Base-by-base conservation (phyloP, 2,329 filamentous ascomycete genomes). In the Sphaerulina vaccinii region DNA sequence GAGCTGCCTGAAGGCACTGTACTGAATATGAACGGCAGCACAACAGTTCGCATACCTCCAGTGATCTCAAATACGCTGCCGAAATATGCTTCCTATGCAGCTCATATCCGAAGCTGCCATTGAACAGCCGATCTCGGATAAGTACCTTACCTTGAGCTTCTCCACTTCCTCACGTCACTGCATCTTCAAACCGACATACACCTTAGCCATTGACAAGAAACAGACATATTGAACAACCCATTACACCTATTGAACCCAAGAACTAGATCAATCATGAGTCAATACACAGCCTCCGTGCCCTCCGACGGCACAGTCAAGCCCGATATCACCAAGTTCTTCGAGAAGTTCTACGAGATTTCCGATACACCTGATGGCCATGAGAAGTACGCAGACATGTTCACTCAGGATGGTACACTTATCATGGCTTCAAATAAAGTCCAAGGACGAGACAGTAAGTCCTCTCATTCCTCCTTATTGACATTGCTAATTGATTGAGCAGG, bases 391-490 rank as follows among this genome's bases (percentile, higher is more conserved):
- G 64, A 72, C 6, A 68, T 65, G 18, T 80, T 80, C 56, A 76
- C 78, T 0, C 50, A 68, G 11, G 71, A 78, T 67, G 79, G 75
- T 2, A 75, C 68, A 6, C 57, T 82, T 43, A 70, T 80, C 29
- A 81, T 82, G 78, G 78, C 71, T 2, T 71, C 70, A 2, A 79
- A 77, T 58, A 71, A 64, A 35, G 73, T 62, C 5, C 65, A 68
- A 8, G 79, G 79, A 1, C 62, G 66, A 29, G 69, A 73, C 44
- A 76, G 78, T 79, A 29, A 47, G 55, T 36, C n/a, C 2, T 57
- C 42, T 62, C 53, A 27, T 32, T 18, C 18, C 18, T 24, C 11
- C 32, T 16, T 3, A 8, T 18, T 43, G 37, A 38, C 13, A n/a
- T 42, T 55, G 11, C 32, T 38, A 5, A 45, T n/a, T 16, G 18